A percentile compares a stretch with the other conserved stretches of the same genome.
Evolutionary conservation across 352 stramenopile genomes (phyloP).

Genomic region (Phytopythium oedochilum): DNA sequence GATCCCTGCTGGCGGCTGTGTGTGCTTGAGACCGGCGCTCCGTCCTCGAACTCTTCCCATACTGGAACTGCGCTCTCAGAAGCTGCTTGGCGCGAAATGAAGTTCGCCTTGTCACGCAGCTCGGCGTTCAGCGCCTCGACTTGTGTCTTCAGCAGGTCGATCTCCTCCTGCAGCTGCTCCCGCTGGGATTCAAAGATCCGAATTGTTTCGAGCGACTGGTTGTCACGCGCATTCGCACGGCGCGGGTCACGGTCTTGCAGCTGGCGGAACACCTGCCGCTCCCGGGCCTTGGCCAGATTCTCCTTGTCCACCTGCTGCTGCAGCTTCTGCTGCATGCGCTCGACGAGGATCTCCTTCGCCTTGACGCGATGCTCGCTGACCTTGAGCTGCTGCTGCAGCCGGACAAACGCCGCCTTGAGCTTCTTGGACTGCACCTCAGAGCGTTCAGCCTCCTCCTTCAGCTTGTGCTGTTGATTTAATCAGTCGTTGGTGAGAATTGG

Average conservation of each 20-base stretch:
- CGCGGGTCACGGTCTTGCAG: slow-evolving; percentile 63
- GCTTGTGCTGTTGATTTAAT: slow-evolving; percentile 24
- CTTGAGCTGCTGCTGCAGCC: slow-evolving; percentile 81
- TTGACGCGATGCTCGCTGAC: slow-evolving; percentile 85
- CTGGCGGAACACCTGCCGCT: slow-evolving; percentile 55
- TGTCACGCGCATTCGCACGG: slow-evolving; percentile 50
- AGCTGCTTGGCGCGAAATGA: slow-evolving; percentile 36
- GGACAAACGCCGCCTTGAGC: slow-evolving; percentile 54
- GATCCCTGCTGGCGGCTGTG: slow-evolving; percentile 2
- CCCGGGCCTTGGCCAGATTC: slow-evolving; percentile 47
- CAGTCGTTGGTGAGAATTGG: not conserved
- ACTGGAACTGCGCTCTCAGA: slow-evolving; percentile 6
- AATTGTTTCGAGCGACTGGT: slow-evolving; percentile 64
- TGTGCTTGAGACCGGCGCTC: slow-evolving; percentile 1
- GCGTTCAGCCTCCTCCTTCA: slow-evolving; percentile 41
- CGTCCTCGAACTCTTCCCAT: slow-evolving; percentile 20
- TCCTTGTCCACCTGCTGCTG: slow-evolving; percentile 77
- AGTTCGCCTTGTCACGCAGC: slow-evolving; percentile 77
- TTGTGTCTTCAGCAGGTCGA: slow-evolving; percentile 55
- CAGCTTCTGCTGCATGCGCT: slow-evolving; percentile 80
- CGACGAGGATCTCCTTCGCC: slow-evolving; percentile 75
- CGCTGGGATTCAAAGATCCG: slow-evolving; percentile 63
- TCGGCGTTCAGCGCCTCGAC: slow-evolving; percentile 61
- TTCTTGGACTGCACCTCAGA: slow-evolving; percentile 45
- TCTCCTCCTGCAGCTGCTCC: slow-evolving; percentile 72